phyloP scores from a whole-genome alignment of 345 rosid species.

The Noccaea bulbosa region DNA sequence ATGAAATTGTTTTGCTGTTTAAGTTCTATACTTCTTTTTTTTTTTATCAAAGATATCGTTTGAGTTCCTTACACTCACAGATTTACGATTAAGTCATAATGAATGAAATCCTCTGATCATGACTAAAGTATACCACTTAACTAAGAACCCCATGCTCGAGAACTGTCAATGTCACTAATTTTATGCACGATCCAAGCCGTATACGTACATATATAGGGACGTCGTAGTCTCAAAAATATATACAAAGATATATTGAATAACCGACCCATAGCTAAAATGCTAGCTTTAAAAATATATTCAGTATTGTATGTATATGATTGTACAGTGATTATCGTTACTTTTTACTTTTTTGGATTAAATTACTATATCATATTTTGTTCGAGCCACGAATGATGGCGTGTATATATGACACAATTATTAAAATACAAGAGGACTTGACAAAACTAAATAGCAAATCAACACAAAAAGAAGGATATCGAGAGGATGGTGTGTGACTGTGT shows the following conservation, averaged over 20 bases:
- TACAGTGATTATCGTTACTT: constrained; percentile 16
- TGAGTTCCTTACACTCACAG: too few species aligned
- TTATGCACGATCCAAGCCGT: constrained; percentile 32
- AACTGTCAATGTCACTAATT: constrained; percentile 8
- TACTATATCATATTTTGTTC: not conserved
- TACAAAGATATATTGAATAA: constrained; percentile 21
- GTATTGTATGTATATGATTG: not conserved
- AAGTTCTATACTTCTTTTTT: too few species aligned
- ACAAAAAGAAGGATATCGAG: too few species aligned
- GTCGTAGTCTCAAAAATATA: constrained; percentile 20
- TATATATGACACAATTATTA: too few species aligned
- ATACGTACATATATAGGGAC: constrained; percentile 10
- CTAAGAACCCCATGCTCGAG: not conserved
- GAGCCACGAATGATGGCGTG: not conserved
- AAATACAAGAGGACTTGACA: too few species aligned
- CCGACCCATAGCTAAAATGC: constrained; percentile 44
- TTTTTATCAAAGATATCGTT: too few species aligned
- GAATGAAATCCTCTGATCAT: too few species aligned
- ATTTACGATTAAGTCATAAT: too few species aligned
- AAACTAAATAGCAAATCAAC: too few species aligned
- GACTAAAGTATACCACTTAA: not conserved
- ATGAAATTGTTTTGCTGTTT: too few species aligned
- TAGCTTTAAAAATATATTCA: not conserved
- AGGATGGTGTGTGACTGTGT: not conserved
- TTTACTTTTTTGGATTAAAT: not conserved